Evolutionary conservation across 345 rosid species (phyloP).

Genomic region (Linum tenue): DNA sequence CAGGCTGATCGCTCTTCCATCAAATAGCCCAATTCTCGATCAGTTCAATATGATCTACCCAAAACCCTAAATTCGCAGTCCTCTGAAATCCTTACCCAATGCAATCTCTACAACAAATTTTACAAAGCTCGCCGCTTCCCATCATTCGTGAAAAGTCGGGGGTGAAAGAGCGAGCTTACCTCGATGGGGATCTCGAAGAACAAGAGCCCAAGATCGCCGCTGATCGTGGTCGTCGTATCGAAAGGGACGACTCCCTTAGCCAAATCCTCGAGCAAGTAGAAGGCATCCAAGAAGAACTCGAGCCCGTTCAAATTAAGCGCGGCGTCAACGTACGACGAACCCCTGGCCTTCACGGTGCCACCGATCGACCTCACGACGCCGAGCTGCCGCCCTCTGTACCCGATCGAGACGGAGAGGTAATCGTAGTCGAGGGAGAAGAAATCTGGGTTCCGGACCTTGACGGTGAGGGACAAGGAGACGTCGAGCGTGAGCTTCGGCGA

Average conservation of each 20-base stretch:
- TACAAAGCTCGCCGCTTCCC: background rate
- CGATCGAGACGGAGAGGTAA: conserved; percentile 51
- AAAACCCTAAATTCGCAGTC: background rate
- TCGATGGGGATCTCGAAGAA: conserved; percentile 53
- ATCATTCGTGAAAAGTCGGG: too few species aligned
- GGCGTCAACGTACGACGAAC: conserved; percentile 56
- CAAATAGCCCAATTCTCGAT: background rate
- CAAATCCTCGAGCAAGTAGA: conserved; percentile 70
- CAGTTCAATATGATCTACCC: too few species aligned
- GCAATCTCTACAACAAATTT: background rate
- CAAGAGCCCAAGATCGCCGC: conserved; percentile 54
- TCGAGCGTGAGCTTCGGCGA: conserved; percentile 43
- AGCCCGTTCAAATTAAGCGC: conserved; percentile 69
- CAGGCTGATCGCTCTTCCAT: background rate
- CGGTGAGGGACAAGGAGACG: conserved; percentile 53
- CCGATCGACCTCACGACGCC: conserved; percentile 54
- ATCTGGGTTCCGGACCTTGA: conserved; percentile 55
- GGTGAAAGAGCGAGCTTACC: conserved; percentile 22
- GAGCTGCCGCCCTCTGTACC: conserved; percentile 71
- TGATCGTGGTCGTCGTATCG: conserved; percentile 44
- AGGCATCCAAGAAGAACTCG: conserved; percentile 53
- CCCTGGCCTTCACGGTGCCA: conserved; percentile 50
- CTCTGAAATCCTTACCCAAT: background rate
- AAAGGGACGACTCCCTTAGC: conserved; percentile 60
- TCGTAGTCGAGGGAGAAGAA: conserved; percentile 56